These are phyloP conservation scores for Reutealis trisperma DNA, from an alignment of 345 rosid genomes.

Conservation along the genomic window DNA sequence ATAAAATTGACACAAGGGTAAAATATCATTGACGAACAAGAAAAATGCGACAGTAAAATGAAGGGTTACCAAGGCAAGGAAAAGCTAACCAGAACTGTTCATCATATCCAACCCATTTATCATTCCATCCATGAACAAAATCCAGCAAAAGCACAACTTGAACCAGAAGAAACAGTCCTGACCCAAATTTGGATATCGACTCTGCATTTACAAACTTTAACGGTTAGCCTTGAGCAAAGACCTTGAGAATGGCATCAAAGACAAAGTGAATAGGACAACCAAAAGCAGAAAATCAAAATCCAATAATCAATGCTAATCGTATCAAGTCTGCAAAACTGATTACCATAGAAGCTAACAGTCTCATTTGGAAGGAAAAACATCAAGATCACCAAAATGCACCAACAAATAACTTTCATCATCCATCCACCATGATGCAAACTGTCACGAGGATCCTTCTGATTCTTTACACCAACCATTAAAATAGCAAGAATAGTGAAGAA, in stretches of 20 bases:
- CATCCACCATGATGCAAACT: slow-evolving; percentile 97
- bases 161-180: slow-evolving; percentile 93
- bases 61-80: background rate
- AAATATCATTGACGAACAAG: slow-evolving; percentile 1
- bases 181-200: slow-evolving; percentile 86
- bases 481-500: slow-evolving; percentile 78
- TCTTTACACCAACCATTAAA: slow-evolving; percentile 91
- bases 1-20: background rate
- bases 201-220: slow-evolving; percentile 46
- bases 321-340: slow-evolving; percentile 5
- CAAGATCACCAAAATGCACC: slow-evolving; percentile 85
- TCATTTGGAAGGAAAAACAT: slow-evolving; percentile 98
- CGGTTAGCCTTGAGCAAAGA: background rate
- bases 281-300: background rate
- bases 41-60: slow-evolving; percentile 4
- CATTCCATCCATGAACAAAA: slow-evolving; percentile 99
- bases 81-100: slow-evolving; percentile 93
- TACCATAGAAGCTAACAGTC: slow-evolving; percentile 85
- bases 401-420: slow-evolving; percentile 91
- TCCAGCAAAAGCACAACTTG: slow-evolving; percentile 99
- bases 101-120: slow-evolving; percentile 94
- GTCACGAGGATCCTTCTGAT: slow-evolving; percentile 96
- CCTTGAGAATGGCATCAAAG: background rate
- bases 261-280: background rate
- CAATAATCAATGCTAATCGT: background rate